Evolutionary conservation across 768 basidiomycete genomes (phyloP).

Genomic region (Xerocomus brunneocitrinus): DNA sequence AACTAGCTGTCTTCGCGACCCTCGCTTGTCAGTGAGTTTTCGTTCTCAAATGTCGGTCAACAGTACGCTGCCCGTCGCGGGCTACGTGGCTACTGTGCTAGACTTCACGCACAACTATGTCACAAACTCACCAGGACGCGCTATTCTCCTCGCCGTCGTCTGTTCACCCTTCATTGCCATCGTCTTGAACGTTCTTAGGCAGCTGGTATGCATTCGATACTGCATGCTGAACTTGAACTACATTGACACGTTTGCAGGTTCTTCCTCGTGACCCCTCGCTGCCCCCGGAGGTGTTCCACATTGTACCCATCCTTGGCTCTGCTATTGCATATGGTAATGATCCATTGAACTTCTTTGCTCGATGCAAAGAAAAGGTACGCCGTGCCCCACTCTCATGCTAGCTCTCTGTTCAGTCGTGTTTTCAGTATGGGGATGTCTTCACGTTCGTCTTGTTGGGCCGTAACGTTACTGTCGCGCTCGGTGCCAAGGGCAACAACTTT

Average conservation of each 20-base stretch:
- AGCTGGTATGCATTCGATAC: conserved; percentile 52
- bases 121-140: conserved; percentile 20
- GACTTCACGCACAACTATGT: conserved; percentile 19
- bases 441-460: conserved; percentile 90
- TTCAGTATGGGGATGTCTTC: conserved; percentile 93
- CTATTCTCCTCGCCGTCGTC: conserved; percentile 43
- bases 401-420: neutral
- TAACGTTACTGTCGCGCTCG: conserved; percentile 85
- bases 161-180: conserved; percentile 68
- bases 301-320: conserved; percentile 87
- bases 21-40: neutral
- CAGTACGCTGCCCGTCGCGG: conserved; percentile 16
- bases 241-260: conserved; percentile 39
- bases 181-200: conserved; percentile 69
- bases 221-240: neutral
- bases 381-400: conserved; percentile 14
- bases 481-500: conserved; percentile 90
- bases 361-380: conserved; percentile 69
- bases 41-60: conserved; percentile 25
- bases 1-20: neutral
- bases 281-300: conserved; percentile 92
- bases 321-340: conserved; percentile 88
- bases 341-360: conserved; percentile 82
- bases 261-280: conserved; percentile 63
- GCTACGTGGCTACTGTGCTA: conserved; percentile 23